Base-by-base conservation (phyloP, 441 rosid species). In the Bruguiera hainesii region DNA sequence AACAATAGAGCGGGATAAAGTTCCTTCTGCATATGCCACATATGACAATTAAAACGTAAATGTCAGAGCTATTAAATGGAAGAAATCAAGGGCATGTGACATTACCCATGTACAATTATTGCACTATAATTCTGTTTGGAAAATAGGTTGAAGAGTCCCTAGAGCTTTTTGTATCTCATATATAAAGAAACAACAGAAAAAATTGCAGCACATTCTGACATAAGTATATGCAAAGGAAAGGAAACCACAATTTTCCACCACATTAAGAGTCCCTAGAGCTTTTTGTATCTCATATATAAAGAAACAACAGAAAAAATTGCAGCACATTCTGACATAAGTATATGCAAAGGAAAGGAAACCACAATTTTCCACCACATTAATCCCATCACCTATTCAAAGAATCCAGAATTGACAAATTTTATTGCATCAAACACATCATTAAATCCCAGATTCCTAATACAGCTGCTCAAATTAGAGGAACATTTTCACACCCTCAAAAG, bases 1-100 rank as follows among this genome's bases (percentile, higher is more conserved):
- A 95, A 75, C 72, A 88, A 61, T 71, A 95, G 79, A 76, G 91
- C 61, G 63, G 99, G 99, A 87, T 84, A 95, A 60, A 83, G 83
- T 74, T 90, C 97, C 75, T 89, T 84, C 98, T 95, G 95, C 87
- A 80, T 26, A 55, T 49, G 30, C 66, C 69, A 71, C 20, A 68
- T 51, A 70, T 16, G 67, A 37, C 26, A 65, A 56, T 65, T n/a
- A 51, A 42, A 42, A 42, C 18, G 37, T 31, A 35, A 51, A 71
- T 16, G 28, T 71, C 50, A 62, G 15, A 67, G 26, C 21, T 31
- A 42, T 42, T 29, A 53, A 21, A 23, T 28, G 31, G 18, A 39
- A 35, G 0, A 21, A 51, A 53, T 42, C 18, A 11, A 65, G 25
- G 48, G 31, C 5, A 20, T 8, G 10, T 49, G 29, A 11, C 6